Evolutionary conservation across 2,329 filamentous ascomycete genomes (phyloP), one percentile per base, ranked within the genome.

Genomic region (Calcarisporium arbuscula): DNA sequence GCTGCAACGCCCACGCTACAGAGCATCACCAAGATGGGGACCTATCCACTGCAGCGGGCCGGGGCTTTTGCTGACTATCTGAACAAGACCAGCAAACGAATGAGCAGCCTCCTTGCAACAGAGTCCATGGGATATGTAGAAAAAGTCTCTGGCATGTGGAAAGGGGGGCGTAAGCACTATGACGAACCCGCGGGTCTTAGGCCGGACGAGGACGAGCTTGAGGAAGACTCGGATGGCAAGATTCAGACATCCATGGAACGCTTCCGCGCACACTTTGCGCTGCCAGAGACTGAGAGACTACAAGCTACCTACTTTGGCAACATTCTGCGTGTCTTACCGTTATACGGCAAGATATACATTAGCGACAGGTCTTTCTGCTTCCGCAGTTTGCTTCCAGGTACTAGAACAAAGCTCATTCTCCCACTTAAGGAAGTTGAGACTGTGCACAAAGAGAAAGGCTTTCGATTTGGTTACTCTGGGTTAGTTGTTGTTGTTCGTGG

Each of bases 141-240:
- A 53, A 96, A 95, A 58, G 89, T 96, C 0, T 94, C 90, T 0
- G 90, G 88, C 23, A 96, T 96, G 85, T 92, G 92, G 79, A 85
- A 88, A 46, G 92, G 92, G 21, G 86, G 86, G 10, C 81, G 82
- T 48, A 88, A 82, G 50, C 90, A 96, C 58, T 98, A 96, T 50
- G 80, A 82, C 32, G 83, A 76, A 28, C 68, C 69, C 3, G 57
- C 63, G 28, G 70, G 64, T 16, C 60, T 72, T 27, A 64, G 61
- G 19, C 65, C 67, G 3, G 72, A 78, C 28, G 72, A 77, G 12
- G 69, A 75, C n/a, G 65, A 70, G 19, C 60, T 67, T 5, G 68
- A 71, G 18, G 70, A 71, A 28, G 68, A 71, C n/a, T 67, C 70
- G n/a, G 71, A 87, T 15, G 75, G 73, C 16, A 78, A 85, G 53